These are phyloP conservation scores for Rutstroemia sp. DNA, from an alignment of 2,329 filamentous ascomycete species.

Conservation along the genomic window DNA sequence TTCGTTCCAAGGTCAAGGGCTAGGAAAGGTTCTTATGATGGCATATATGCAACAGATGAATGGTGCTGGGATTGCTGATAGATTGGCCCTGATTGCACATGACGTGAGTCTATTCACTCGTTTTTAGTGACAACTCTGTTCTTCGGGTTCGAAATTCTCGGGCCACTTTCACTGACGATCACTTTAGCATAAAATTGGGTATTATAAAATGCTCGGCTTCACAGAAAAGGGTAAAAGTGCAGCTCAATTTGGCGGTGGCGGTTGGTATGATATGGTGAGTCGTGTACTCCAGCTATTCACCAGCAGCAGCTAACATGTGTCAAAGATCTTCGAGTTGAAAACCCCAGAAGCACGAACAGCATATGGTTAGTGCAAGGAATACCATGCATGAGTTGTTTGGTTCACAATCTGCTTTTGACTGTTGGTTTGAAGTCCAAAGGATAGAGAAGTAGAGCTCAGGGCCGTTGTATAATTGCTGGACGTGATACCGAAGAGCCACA, in stretches of 20 bases:
- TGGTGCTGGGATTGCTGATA: constrained; percentile 60
- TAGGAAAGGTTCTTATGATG: constrained; percentile 68
- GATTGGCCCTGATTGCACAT: constrained; percentile 70
- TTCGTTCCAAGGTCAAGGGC: constrained; percentile 63
- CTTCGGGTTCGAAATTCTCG: too few species aligned
- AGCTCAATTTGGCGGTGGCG: constrained; percentile 67
- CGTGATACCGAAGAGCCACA: background rate
- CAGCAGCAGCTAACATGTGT: background rate
- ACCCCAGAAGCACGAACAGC: constrained; percentile 22
- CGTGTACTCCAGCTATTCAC: background rate
- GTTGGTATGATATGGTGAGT: constrained; percentile 75
- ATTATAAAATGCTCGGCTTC: constrained; percentile 74
- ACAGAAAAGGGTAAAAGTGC: constrained; percentile 59
- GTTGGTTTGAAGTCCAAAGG: background rate
- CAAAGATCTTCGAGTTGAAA: constrained; percentile 26
- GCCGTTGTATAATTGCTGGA: background rate
- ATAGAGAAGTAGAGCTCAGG: background rate
- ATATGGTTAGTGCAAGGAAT: constrained; percentile 14
- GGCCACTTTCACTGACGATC: constrained; percentile 1
- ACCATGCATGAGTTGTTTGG: background rate
- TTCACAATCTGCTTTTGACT: background rate
- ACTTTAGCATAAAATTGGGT: constrained; percentile 55
- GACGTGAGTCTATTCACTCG: constrained; percentile 40
- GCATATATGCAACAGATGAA: constrained; percentile 72
- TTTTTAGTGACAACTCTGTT: background rate